Evolutionary conservation across 2,329 filamentous ascomycete genomes (phyloP).

Genomic region (Aotearoamyces nothofagi): DNA sequence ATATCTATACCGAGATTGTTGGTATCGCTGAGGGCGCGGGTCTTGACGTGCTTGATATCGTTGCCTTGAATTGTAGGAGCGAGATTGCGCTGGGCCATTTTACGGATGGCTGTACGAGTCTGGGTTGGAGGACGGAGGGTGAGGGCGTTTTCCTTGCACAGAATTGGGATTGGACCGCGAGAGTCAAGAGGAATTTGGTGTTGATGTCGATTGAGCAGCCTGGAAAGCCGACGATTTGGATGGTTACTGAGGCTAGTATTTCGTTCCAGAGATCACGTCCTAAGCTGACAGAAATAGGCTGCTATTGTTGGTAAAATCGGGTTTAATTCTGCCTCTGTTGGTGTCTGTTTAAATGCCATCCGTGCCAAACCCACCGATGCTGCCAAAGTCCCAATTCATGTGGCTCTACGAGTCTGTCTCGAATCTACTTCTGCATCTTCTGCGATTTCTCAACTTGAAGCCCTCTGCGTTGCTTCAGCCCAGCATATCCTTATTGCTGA

Average conservation of each 20-base stretch:
- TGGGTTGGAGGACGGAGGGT: constrained; percentile 23
- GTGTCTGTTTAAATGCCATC: constrained; percentile 40
- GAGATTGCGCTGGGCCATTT: constrained; percentile 35
- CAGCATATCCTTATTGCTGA: constrained; percentile 40
- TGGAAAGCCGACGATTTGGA: background rate
- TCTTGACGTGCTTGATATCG: constrained; percentile 25
- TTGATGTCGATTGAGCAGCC: background rate
- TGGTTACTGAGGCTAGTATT: no score
- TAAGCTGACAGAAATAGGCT: no score
- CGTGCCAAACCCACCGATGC: constrained; percentile 30
- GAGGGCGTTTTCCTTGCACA: constrained; percentile 9
- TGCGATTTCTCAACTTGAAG: constrained; percentile 27
- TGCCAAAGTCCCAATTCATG: constrained; percentile 33
- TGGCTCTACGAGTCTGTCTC: constrained; percentile 35
- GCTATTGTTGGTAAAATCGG: constrained; percentile 30
- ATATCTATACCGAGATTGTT: constrained; percentile 21
- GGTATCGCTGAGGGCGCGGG: constrained; percentile 21
- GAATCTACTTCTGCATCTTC: constrained; percentile 27
- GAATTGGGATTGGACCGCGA: constrained; percentile 13
- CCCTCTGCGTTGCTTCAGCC: constrained; percentile 33
- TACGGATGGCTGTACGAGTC: constrained; percentile 32
- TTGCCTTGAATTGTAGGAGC: constrained; percentile 34
- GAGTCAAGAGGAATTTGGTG: background rate
- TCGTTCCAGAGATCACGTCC: no score
- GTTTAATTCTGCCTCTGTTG: constrained; percentile 36